phyloP scores from a whole-genome alignment of 2,329 filamentous ascomycete species.

The Emericellopsis atlantica region DNA sequence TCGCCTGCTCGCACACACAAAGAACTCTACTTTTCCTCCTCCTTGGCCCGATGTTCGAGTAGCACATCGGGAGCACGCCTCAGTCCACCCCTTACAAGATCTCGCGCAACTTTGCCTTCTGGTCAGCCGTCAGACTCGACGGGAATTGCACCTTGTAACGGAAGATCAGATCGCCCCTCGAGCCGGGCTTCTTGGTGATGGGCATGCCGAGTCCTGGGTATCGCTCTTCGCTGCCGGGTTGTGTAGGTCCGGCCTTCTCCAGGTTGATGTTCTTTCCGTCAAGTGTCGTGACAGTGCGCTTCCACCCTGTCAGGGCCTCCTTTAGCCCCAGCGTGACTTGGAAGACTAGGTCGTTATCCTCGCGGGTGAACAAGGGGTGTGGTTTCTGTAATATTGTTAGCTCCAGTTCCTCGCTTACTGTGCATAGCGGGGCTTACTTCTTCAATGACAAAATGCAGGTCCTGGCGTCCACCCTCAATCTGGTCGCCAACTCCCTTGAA shows the following conservation, averaged over 20 bases:
- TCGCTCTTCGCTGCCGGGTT: constrained; percentile 66
- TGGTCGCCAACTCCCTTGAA: constrained; percentile 97
- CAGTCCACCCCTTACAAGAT: constrained; percentile 42
- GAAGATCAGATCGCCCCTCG: constrained; percentile 79
- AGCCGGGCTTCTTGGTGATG: constrained; percentile 73
- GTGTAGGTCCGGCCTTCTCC: constrained; percentile 71
- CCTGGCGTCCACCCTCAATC: constrained; percentile 89
- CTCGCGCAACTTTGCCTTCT: constrained; percentile 72
- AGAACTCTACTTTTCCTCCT: no score
- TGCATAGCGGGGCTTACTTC: constrained; percentile 50
- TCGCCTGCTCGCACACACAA: no score
- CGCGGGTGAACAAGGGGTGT: constrained; percentile 72
- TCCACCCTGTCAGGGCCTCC: constrained; percentile 91
- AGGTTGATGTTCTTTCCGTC: constrained; percentile 78
- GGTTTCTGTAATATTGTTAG: constrained; percentile 57
- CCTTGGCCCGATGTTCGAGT: no score
- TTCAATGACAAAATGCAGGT: constrained; percentile 87
- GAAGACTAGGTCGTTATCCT: constrained; percentile 76
- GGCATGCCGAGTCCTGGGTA: constrained; percentile 92
- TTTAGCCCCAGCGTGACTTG: constrained; percentile 76
- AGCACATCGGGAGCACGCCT: no score
- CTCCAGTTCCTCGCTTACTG: not conserved
- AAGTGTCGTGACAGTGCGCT: constrained; percentile 81
- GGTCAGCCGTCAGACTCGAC: constrained; percentile 56
- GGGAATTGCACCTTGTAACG: constrained; percentile 92